These are phyloP conservation scores for Talaromyces proteolyticus DNA, from an alignment of 495 filamentous ascomycete species.

Conservation along the genomic window DNA sequence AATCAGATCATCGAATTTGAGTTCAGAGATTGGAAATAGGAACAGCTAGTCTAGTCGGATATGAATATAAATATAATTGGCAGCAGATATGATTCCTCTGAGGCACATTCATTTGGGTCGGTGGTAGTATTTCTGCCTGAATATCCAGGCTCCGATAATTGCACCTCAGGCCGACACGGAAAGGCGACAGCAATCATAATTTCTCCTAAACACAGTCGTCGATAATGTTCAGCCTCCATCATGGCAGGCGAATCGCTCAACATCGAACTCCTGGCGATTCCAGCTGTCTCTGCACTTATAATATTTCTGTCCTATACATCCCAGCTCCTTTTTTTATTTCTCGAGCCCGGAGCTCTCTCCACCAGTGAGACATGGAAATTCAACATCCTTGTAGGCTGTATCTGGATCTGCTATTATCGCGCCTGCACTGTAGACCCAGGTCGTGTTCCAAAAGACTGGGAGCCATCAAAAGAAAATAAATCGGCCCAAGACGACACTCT, in stretches of 20 bases:
- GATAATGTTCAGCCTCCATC: not conserved
- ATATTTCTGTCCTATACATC: slow-evolving; percentile 77
- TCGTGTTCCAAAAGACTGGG: slow-evolving; percentile 26
- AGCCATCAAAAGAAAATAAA: slow-evolving; percentile 8
- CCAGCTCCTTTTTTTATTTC: slow-evolving; percentile 73
- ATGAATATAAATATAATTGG: too few species aligned
- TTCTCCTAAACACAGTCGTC: too few species aligned
- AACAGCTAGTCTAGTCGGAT: too few species aligned
- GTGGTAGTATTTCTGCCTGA: not conserved
- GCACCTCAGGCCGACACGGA: too few species aligned
- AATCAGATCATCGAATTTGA: too few species aligned
- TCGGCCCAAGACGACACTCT: slow-evolving; percentile 12
- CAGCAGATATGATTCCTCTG: too few species aligned
- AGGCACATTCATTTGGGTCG: too few species aligned
- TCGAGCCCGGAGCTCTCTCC: slow-evolving; percentile 64
- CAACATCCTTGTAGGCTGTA: slow-evolving; percentile 64
- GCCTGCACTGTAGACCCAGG: slow-evolving; percentile 78
- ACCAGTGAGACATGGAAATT: slow-evolving; percentile 57
- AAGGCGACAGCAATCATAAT: not conserved
- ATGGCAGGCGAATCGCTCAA: slow-evolving; percentile 21
- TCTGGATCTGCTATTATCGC: slow-evolving; percentile 76
- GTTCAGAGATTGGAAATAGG: too few species aligned
- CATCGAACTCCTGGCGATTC: slow-evolving; percentile 50
- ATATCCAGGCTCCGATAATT: not conserved
- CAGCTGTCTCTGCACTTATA: slow-evolving; percentile 61